phyloP scores from a whole-genome alignment of 805 yeast species.

The Ogataea glucozyma region DNA sequence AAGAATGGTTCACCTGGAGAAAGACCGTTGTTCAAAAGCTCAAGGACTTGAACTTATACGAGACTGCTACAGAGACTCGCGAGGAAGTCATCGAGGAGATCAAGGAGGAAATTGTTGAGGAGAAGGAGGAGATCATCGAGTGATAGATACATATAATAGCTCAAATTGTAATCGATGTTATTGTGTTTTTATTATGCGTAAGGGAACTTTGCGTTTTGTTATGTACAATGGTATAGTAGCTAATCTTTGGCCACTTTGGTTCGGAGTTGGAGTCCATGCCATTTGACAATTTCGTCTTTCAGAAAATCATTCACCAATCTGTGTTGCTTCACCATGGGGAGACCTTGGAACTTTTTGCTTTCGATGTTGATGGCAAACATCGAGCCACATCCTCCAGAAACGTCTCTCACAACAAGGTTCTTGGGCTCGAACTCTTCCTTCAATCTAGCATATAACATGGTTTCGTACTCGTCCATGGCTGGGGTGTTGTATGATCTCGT shows the following conservation, averaged over 20 bases:
- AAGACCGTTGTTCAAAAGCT: constrained; percentile 47
- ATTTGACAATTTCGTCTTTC: constrained; percentile 80
- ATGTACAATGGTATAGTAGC: constrained; percentile 1
- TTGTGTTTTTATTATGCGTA: constrained; percentile 8
- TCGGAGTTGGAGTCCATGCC: constrained; percentile 93
- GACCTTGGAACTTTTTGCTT: constrained; percentile 72
- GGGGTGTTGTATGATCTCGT: constrained; percentile 4
- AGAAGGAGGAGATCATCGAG: constrained; percentile 68
- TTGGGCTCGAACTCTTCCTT: constrained; percentile 59
- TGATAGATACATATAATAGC: not conserved
- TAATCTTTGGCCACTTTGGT: constrained; percentile 54
- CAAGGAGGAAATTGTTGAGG: constrained; percentile 72
- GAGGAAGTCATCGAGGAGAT: constrained; percentile 71
- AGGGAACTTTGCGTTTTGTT: not conserved
- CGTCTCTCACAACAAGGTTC: constrained; percentile 68
- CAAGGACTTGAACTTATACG: constrained; percentile 47
- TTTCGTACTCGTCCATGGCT: constrained; percentile 60
- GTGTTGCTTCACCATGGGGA: constrained; percentile 88
- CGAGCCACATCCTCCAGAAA: constrained; percentile 96
- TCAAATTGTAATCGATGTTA: not conserved
- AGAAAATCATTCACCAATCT: constrained; percentile 79
- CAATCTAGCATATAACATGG: constrained; percentile 58
- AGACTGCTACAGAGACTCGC: constrained; percentile 48
- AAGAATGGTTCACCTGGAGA: constrained; percentile 87
- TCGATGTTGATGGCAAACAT: constrained; percentile 89